Evolutionary conservation across 2,329 filamentous ascomycete species (phyloP).

Genomic region (Colletotrichum higginsianum): DNA sequence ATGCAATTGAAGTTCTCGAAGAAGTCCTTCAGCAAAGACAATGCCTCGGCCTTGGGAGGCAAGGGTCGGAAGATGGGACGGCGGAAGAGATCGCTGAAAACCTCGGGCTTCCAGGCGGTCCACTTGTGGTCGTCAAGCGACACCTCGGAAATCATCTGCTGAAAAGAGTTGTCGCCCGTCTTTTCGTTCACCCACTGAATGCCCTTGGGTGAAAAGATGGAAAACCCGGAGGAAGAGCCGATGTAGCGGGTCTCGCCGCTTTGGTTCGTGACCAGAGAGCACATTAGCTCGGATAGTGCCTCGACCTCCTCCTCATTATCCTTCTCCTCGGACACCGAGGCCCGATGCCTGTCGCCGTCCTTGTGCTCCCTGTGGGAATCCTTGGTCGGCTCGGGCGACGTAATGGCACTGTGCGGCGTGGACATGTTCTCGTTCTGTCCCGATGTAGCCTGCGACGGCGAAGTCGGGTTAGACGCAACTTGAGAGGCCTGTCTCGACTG

Average conservation of each 20-base stretch:
- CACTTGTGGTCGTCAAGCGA: slow-evolving; percentile 94
- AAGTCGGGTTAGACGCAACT: slow-evolving; percentile 65
- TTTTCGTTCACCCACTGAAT: slow-evolving; percentile 99
- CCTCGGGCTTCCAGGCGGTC: slow-evolving; percentile 98
- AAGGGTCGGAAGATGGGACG: slow-evolving; percentile 87
- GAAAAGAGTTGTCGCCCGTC: slow-evolving; percentile 95
- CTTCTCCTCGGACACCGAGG: slow-evolving; percentile 59
- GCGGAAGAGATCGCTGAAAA: slow-evolving; percentile 93
- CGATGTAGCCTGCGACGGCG: slow-evolving; percentile 64
- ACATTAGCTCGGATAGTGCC: slow-evolving; percentile 97
- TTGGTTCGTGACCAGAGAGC: slow-evolving; percentile 94
- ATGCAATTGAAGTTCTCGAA: slow-evolving; percentile 99
- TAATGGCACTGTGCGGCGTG: slow-evolving; percentile 68
- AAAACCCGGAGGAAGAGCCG: slow-evolving; percentile 96
- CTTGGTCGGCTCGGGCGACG: slow-evolving; percentile 65
- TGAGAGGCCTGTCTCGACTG: slow-evolving; percentile 66
- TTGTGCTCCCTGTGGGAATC: slow-evolving; percentile 55
- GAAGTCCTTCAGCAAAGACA: slow-evolving; percentile 91
- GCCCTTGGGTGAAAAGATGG: slow-evolving; percentile 97
- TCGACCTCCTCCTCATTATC: slow-evolving; percentile 81
- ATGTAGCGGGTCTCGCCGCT: slow-evolving; percentile 96
- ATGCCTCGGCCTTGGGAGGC: slow-evolving; percentile 87
- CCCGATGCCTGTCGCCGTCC: slow-evolving; percentile 52
- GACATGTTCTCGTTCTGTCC: slow-evolving; percentile 59
- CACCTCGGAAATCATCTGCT: slow-evolving; percentile 93